A percentile compares a stretch with the other conserved stretches of the same genome.
Conservation (phyloP, 1,284 basidiomycete genomes). For the Nidula niveotomentosa region DNA sequence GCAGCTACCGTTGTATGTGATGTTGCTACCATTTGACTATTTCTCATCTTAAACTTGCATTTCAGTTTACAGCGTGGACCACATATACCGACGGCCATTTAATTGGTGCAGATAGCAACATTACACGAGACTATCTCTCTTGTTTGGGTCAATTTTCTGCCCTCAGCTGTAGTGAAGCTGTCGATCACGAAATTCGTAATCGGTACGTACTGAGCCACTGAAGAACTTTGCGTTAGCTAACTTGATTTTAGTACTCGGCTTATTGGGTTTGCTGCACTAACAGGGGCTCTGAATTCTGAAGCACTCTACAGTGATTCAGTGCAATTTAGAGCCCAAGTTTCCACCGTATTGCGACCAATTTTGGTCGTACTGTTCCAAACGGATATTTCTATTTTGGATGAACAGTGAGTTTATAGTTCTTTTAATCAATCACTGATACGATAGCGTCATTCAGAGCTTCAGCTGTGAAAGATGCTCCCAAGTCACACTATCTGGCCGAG, state of each 20-base stretch:
- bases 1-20: conserved; percentile 78
- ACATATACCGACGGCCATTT: conserved; percentile 86
- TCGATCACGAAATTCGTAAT: conserved; percentile 68
- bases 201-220: conserved; percentile 39
- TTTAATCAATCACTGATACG: background rate
- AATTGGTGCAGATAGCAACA: conserved; percentile 72
- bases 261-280: conserved; percentile 84
- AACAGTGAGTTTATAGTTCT: conserved; percentile 57
- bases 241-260: conserved; percentile 65
- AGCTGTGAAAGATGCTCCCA: conserved; percentile 64
- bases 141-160: conserved; percentile 70
- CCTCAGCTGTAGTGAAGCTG: conserved; percentile 50
- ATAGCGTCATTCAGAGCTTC: conserved; percentile 41
- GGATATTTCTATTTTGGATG: conserved; percentile 58
- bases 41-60: background rate
- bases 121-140: conserved; percentile 74
- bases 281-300: conserved; percentile 83
- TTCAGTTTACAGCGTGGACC: conserved; percentile 88
- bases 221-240: background rate
- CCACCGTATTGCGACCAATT: conserved; percentile 74
- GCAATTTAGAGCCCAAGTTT: conserved; percentile 76
- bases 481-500: conserved; percentile 77
- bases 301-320: conserved; percentile 77
- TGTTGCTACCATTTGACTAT: background rate
- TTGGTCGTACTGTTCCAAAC: conserved; percentile 71